These are phyloP conservation scores for Rhizopus arrhizus DNA, from an alignment of 371 early-diverging fungal species.

Conservation along the genomic window DNA sequence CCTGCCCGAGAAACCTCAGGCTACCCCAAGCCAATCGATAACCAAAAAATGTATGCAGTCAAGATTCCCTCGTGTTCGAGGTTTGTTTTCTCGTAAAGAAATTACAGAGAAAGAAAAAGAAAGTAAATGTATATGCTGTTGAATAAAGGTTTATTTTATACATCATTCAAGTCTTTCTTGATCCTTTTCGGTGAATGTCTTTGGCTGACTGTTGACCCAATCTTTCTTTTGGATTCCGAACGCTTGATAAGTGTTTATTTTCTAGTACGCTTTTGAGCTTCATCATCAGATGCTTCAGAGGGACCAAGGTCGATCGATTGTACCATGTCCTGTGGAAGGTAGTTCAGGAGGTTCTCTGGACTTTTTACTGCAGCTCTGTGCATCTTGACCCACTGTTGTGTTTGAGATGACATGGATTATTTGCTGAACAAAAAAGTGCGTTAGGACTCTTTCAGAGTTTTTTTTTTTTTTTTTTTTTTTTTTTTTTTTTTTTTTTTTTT, in stretches of 20 bases:
- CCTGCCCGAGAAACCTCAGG: too few species aligned
- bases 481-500: too few species aligned
- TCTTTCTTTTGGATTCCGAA: background rate
- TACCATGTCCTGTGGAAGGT: conserved; percentile 42
- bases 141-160: background rate
- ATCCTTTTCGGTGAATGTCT: too few species aligned
- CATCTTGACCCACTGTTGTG: conserved; percentile 22
- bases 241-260: background rate
- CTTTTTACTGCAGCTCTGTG: conserved; percentile 32
- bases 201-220: conserved; percentile 22
- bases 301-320: conserved; percentile 18
- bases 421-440: too few species aligned
- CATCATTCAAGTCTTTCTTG: conserved; percentile 28
- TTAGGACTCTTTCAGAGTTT: too few species aligned
- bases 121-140: too few species aligned
- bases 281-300: background rate
- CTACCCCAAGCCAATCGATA: too few species aligned
- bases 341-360: conserved; percentile 38
- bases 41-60: too few species aligned
- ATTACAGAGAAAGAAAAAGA: too few species aligned
- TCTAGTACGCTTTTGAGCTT: background rate
- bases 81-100: too few species aligned
- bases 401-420: background rate
- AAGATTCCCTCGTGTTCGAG: background rate
- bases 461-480: too few species aligned